Conservation (phyloP, 164 flowering plant genomes). For the Pachysandra terminalis region DNA sequence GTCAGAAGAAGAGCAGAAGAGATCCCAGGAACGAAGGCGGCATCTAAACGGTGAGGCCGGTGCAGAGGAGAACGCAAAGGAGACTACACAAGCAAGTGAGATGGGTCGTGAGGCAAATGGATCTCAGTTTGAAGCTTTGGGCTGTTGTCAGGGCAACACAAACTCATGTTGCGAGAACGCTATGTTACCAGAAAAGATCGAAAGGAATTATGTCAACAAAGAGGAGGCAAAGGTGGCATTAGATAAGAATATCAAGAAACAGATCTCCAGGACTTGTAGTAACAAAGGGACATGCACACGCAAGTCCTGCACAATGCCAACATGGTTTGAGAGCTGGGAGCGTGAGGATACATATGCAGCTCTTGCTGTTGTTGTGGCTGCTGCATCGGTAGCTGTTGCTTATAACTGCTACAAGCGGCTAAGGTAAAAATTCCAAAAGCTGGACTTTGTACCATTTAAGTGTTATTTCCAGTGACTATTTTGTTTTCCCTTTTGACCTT, state of each 20-base stretch:
- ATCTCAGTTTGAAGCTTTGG: slow-evolving; percentile 24
- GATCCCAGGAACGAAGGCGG: slow-evolving; percentile 50
- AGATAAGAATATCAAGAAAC: slow-evolving; percentile 29
- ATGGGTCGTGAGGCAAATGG: slow-evolving; percentile 14
- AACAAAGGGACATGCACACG: slow-evolving; percentile 32
- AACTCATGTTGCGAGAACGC: slow-evolving; percentile 56
- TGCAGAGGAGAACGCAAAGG: slow-evolving; percentile 24
- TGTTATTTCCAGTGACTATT: no score
- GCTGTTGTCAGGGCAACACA: slow-evolving; percentile 65
- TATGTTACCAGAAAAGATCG: slow-evolving; percentile 15
- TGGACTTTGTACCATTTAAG: neutral
- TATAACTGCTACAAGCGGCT: slow-evolving; percentile 65
- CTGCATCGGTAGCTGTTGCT: slow-evolving; percentile 65
- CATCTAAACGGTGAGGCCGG: slow-evolving; percentile 27
- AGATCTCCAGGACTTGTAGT: slow-evolving; percentile 25
- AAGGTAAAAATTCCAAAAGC: slow-evolving; percentile 17
- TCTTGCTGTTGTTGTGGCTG: slow-evolving; percentile 75
- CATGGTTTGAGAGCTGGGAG: slow-evolving; percentile 92
- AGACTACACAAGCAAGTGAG: slow-evolving; percentile 19
- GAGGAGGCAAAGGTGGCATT: slow-evolving; percentile 18
- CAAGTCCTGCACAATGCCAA: slow-evolving; percentile 55
- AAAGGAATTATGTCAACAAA: slow-evolving; percentile 8
- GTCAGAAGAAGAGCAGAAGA: slow-evolving; percentile 84
- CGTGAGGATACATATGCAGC: slow-evolving; percentile 89
- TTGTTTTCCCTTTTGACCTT: no score